Conservation (phyloP, 371 early-diverging fungal species). For the Lichtheimia ornata region DNA sequence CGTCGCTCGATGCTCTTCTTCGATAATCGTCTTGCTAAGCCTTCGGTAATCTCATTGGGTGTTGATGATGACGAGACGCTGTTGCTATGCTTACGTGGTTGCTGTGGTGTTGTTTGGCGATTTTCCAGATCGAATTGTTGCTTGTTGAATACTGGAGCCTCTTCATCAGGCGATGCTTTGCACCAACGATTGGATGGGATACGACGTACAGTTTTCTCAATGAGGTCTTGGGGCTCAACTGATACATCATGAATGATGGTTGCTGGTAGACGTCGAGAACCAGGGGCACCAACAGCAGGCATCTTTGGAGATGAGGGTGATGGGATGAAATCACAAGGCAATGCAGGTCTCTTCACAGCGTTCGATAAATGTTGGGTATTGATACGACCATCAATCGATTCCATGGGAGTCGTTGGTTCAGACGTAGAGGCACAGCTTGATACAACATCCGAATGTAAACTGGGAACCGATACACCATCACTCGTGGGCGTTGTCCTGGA, state of each 20-base stretch:
- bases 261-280: conserved; percentile 9
- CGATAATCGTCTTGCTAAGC: conserved; percentile 23
- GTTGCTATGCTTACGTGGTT: not conserved
- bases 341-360: conserved; percentile 1
- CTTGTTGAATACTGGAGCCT: conserved; percentile 3
- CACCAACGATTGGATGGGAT: conserved; percentile 47
- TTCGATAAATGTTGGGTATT: not conserved
- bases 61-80: not conserved
- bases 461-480: conserved; percentile 2
- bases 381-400: not conserved
- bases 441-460: conserved; percentile 9
- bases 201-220: conserved; percentile 26
- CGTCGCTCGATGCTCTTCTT: conserved; percentile 29
- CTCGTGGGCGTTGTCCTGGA: not conserved
- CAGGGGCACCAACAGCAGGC: not conserved
- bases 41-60: conserved; percentile 1
- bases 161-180: conserved; percentile 22
- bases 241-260: conserved; percentile 19
- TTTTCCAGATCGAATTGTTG: not conserved
- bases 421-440: conserved; percentile 3
- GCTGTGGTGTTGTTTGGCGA: not conserved
- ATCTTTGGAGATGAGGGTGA: not conserved
- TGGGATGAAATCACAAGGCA: conserved; percentile 5
- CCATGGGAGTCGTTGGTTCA: conserved; percentile 5
- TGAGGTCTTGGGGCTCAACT: conserved; percentile 23